Conservation (phyloP, 1,139 yeast species). For the Blastobotrys capitulatus region DNA sequence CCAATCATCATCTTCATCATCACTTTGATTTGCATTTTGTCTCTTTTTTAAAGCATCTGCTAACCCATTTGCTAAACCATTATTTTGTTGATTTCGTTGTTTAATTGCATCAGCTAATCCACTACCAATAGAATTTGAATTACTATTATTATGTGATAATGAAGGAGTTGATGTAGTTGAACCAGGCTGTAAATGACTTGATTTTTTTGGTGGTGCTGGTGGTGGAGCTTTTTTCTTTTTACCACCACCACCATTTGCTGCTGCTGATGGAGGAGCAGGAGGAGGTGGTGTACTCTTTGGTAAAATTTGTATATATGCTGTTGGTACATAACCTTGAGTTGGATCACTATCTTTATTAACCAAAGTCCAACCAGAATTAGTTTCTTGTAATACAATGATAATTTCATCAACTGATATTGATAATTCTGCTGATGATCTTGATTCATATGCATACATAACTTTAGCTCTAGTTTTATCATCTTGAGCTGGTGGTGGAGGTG, state of each 20-base stretch:
- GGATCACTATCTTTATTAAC: slow-evolving; percentile 72
- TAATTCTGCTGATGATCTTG: slow-evolving; percentile 75
- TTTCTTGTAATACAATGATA: slow-evolving; percentile 62
- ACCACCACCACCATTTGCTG: not conserved
- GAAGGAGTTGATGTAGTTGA: slow-evolving; percentile 22
- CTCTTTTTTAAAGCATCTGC: slow-evolving; percentile 87
- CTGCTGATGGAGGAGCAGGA: slow-evolving; percentile 17
- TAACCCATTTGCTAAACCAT: slow-evolving; percentile 73
- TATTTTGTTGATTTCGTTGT: slow-evolving; percentile 58
- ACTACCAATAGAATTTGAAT: slow-evolving; percentile 41
- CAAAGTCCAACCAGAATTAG: slow-evolving; percentile 82
- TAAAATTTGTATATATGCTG: slow-evolving; percentile 67
- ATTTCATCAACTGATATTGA: slow-evolving; percentile 73
- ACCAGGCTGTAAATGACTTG: slow-evolving; percentile 22
- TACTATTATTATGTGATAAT: slow-evolving; percentile 5
- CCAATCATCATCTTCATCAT: slow-evolving; percentile 57
- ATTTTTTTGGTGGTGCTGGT: slow-evolving; percentile 32
- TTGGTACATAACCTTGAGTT: slow-evolving; percentile 96
- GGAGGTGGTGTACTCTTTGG: too few relatives aligned
- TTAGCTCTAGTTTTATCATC: slow-evolving; percentile 65
- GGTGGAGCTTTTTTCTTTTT: slow-evolving; percentile 23
- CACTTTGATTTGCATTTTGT: slow-evolving; percentile 77
- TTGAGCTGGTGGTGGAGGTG: slow-evolving; percentile 63
- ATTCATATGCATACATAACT: slow-evolving; percentile 86
- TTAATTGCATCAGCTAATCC: slow-evolving; percentile 72